Evolutionary conservation across 176 grass and related monocot genomes (phyloP), one percentile per base, ranked within the genome.

Genomic region (Avena sativa): DNA sequence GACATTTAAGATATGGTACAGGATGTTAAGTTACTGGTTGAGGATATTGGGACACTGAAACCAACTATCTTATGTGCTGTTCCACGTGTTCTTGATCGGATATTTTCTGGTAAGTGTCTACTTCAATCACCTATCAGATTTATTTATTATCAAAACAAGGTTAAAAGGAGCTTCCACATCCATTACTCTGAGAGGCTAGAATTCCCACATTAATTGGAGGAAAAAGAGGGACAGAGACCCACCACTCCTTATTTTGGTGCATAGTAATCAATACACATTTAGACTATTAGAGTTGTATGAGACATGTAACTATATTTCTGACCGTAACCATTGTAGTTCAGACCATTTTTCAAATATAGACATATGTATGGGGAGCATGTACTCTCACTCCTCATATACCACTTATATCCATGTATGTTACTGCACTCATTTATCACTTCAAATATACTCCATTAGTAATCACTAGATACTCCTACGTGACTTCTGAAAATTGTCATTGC

Each of bases 1-100:
- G 52, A 89, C 55, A 60, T 61, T 71, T 90, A 74, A 66, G 49
- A 71, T 19, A 89, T 57, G 70, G 73, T 85, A 74, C 77, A 98
- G 94, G 94, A 98, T 94, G 92, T 94, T 79, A 98, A 93, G 57
- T 87, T 94, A 49, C 90, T 98, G 76, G 91, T 98, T 81, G 97
- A 98, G 81, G 97, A 98, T 76, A 91, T 98, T 71, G 91, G 91
- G 58, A 89, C 80, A 78, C 82, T 98, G 78, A 98, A 96, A 74
- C 94, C 97, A 87, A 94, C 97, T 63, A 91, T 96, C 43, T 87
- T 98, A 74, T 98, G 94, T 86, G 97, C 94, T 88, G 97, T 98
- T 80, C 97, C 97, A 88, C 97, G 97, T 79, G 94, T 98, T 32
- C 87, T 98, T 74, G 97, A 98, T 86, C 87, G 97, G 19, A 98